Evolutionary conservation across 2,329 filamentous ascomycete genomes (phyloP).

Genomic region (Aspergillus pseudoviridinutans): DNA sequence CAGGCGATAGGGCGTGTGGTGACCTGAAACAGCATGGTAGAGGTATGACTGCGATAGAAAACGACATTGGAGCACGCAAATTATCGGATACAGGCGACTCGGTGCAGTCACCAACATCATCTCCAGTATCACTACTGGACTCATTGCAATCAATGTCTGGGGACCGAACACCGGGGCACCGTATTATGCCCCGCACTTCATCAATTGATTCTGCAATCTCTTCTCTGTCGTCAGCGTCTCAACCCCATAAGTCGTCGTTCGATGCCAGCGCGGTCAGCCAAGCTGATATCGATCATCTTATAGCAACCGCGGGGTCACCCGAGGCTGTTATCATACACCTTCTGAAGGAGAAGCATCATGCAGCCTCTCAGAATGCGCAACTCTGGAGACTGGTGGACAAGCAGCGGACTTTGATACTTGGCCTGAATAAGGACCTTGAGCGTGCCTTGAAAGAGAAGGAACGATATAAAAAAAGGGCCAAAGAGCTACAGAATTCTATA

Average conservation of each 20-base stretch:
- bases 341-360: constrained; percentile 85
- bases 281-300: constrained; percentile 74
- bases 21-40: constrained; percentile 20
- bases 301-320: constrained; percentile 79
- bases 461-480: constrained; percentile 83
- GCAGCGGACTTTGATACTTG: constrained; percentile 87
- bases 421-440: constrained; percentile 91
- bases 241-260: constrained; percentile 56
- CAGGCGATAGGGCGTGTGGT: constrained; percentile 10
- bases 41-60: constrained; percentile 19
- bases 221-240: constrained; percentile 59
- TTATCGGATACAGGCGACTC: constrained; percentile 23
- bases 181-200: constrained; percentile 63
- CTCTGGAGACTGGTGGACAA: constrained; percentile 96
- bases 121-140: constrained; percentile 25
- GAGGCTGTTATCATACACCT: constrained; percentile 86
- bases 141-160: constrained; percentile 27
- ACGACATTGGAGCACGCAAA: constrained; percentile 23
- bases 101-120: constrained; percentile 27
- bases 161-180: constrained; percentile 27
- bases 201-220: constrained; percentile 95
- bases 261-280: constrained; percentile 55
- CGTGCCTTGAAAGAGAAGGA: constrained; percentile 90
- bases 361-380: constrained; percentile 84
- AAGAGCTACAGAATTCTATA: constrained; percentile 60